Base-by-base conservation (phyloP, 176 grass and related monocot genomes). In the Lolium rigidum region DNA sequence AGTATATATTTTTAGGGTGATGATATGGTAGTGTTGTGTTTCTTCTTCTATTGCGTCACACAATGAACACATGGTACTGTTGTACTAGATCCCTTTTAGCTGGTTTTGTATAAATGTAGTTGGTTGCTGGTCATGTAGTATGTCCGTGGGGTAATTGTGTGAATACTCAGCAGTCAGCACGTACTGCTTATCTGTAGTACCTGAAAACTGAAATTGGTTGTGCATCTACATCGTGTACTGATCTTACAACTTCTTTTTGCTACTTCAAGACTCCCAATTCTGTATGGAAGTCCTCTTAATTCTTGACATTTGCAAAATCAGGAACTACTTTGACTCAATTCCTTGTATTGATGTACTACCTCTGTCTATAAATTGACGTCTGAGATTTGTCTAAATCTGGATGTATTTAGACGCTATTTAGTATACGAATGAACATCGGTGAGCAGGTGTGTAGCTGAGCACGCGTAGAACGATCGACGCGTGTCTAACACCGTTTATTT, bases 71-170 rank as follows among this genome's bases (percentile, higher is more conserved):
- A 46, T 49, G 15, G 17, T 69, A 13, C 2, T 82, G 14, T 21
- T 73, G n/a, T 48, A 73, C 11, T 74, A 26, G 58, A 52, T 37
- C 66, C 70, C 21, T 76, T 50, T 66, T 68, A 66, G 71, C 21
- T 58, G 49, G 7, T 58, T 76, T 54, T 0, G 2, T 66, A 21
- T 37, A 20, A 77, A 61, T 78, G 3, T 52, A 18, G 50, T 57
- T 78, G 62, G 49, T 44, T 60, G 71, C 1, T 46, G 37, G 49
- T 46, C 2, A 58, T 73, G 67, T 18, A 20, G n/a, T 78, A 25
- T 21, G 35, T 35, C 15, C 18, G 31, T 25, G 38, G 7, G 44
- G 61, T 69, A 28, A 47, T 67, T 68, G 10, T 13, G 48, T 35
- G 47, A 67, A 55, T 63, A 76, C 6, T 37, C 9, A 43, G 20